phyloP scores from a whole-genome alignment of 2,329 filamentous ascomycete genomes.

The Penicillium olsonii region DNA sequence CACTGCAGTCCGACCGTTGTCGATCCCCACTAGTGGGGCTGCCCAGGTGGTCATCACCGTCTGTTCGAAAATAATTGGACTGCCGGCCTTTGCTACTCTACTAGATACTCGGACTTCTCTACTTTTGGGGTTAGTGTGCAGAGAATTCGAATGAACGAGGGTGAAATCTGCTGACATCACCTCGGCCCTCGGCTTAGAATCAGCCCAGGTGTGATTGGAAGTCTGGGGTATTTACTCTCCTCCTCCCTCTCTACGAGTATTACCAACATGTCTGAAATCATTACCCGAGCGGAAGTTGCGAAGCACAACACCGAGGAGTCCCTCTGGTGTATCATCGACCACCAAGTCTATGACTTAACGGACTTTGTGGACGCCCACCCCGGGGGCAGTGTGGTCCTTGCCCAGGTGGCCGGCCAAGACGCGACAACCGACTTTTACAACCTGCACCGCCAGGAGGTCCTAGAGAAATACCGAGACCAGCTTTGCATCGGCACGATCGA shows the following conservation, averaged over 20 bases:
- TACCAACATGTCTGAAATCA: slow-evolving; percentile 27
- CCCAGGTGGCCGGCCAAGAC: slow-evolving; percentile 78
- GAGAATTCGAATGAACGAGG: not conserved
- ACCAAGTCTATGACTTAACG: slow-evolving; percentile 81
- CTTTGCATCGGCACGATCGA: slow-evolving; percentile 74
- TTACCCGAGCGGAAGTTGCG: slow-evolving; percentile 64
- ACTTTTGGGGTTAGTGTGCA: not conserved
- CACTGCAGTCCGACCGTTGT: slow-evolving; percentile 4
- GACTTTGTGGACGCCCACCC: slow-evolving; percentile 86
- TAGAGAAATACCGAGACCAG: slow-evolving; percentile 71
- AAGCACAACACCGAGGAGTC: slow-evolving; percentile 75
- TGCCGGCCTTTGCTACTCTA: too few relatives aligned
- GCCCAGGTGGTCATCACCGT: too few relatives aligned
- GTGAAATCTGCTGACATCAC: slow-evolving; percentile 3
- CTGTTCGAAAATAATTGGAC: not conserved
- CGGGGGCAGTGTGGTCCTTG: slow-evolving; percentile 75
- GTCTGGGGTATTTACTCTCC: slow-evolving; percentile 14
- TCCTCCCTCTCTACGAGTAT: not conserved
- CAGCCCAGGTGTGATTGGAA: slow-evolving; percentile 16
- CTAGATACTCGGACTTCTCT: not conserved
- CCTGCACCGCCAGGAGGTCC: slow-evolving; percentile 86
- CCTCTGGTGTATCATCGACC: slow-evolving; percentile 82
- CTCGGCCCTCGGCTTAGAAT: slow-evolving; percentile 23
- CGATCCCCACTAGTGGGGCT: not conserved
- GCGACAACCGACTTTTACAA: slow-evolving; percentile 87